These are phyloP conservation scores for Mortierella polycephala DNA, from an alignment of 371 early-diverging fungal species.

Conservation along the genomic window DNA sequence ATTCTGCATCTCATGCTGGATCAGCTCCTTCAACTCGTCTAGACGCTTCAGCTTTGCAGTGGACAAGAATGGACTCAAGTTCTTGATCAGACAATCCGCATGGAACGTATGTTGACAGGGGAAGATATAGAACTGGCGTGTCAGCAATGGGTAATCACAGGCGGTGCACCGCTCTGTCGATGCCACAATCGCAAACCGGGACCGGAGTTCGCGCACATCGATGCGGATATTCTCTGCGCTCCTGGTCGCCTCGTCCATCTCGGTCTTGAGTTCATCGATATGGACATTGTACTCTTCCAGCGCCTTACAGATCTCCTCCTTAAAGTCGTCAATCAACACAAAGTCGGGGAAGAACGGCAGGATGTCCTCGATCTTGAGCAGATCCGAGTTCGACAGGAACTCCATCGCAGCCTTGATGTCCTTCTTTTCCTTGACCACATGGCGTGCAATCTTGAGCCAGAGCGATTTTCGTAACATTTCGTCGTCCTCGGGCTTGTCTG, in stretches of 20 bases:
- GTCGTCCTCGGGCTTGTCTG: constrained; percentile 89
- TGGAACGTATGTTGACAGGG: constrained; percentile 97
- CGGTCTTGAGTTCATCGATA: constrained; percentile 81
- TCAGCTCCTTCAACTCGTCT: constrained; percentile 67
- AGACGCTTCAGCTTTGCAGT: constrained; percentile 56
- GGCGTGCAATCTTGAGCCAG: constrained; percentile 92
- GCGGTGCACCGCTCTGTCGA: constrained; percentile 84
- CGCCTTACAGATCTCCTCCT: constrained; percentile 86
- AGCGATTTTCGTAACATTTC: constrained; percentile 83
- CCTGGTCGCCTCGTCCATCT: constrained; percentile 92
- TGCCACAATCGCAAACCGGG: constrained; percentile 80
- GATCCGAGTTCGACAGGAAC: constrained; percentile 79
- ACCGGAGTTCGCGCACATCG: constrained; percentile 82
- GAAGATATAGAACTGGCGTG: constrained; percentile 91
- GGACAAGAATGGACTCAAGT: constrained; percentile 58
- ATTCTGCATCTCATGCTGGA: constrained; percentile 59
- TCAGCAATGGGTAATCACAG: constrained; percentile 81
- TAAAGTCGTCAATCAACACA: constrained; percentile 94
- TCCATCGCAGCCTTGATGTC: constrained; percentile 90
- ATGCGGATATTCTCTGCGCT: constrained; percentile 86
- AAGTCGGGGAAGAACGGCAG: constrained; percentile 96
- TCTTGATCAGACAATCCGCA: constrained; percentile 83
- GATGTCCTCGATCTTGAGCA: constrained; percentile 94
- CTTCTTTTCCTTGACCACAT: constrained; percentile 84
- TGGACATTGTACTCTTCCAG: constrained; percentile 87